Evolutionary conservation across 306 rosid genomes (phyloP).

Genomic region (Luffa acutangula): DNA sequence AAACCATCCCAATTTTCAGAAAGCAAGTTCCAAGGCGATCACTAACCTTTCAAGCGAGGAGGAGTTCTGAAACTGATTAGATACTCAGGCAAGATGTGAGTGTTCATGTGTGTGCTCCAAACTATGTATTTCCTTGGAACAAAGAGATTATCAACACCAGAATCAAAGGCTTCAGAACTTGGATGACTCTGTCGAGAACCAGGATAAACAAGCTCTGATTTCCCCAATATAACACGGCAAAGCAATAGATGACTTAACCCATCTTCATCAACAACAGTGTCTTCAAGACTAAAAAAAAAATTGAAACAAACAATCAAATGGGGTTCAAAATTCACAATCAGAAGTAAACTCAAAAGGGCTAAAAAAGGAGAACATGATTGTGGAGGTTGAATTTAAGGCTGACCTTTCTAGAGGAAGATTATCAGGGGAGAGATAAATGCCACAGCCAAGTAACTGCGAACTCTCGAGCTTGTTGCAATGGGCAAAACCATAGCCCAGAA

Average conservation of each 20-base stretch:
- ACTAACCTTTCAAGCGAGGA: conserved; percentile 30
- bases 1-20: background rate
- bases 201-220: conserved; percentile 36
- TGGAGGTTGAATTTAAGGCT: background rate
- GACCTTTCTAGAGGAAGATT: conserved; percentile 50
- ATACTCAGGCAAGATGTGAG: conserved; percentile 67
- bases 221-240: conserved; percentile 81
- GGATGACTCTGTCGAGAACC: conserved; percentile 48
- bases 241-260: conserved; percentile 62
- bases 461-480: conserved; percentile 13
- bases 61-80: conserved; percentile 55
- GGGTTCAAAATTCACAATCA: background rate
- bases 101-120: conserved; percentile 60
- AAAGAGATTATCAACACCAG: conserved; percentile 49
- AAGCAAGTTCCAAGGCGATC: background rate
- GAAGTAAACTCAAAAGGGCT: background rate
- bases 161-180: conserved; percentile 53
- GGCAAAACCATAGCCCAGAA: conserved; percentile 55
- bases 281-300: conserved; percentile 32
- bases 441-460: conserved; percentile 29
- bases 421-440: conserved; percentile 50
- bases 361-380: background rate
- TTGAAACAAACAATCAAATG: background rate
- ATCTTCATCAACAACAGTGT: conserved; percentile 28
- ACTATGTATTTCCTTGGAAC: conserved; percentile 49